Conservation (phyloP, 208 protist genomes). For the Angomonas desouzai region DNA sequence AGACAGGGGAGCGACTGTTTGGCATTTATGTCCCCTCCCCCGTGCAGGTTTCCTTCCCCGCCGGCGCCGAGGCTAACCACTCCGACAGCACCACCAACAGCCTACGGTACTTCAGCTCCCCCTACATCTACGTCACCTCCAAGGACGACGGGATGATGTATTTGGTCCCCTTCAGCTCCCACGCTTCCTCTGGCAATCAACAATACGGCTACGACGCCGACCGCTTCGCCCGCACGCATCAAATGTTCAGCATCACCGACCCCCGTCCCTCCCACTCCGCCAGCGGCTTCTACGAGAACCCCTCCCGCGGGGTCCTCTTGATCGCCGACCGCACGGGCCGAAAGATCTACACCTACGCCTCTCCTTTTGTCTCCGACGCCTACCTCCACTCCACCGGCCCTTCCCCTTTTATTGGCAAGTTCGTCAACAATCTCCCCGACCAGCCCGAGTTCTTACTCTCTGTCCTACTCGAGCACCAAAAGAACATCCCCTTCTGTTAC, state of each 20-base stretch:
- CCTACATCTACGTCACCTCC: conserved; percentile 86
- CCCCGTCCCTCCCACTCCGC: conserved; percentile 38
- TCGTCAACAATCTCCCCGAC: conserved; percentile 69
- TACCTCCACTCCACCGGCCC: conserved; percentile 28
- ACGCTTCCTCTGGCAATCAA: conserved; percentile 16
- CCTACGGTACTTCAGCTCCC: conserved; percentile 35
- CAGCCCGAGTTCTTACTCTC: conserved; percentile 83
- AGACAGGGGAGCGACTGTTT: conserved; percentile 69
- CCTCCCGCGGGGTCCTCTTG: conserved; percentile 59
- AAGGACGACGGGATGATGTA: conserved; percentile 84
- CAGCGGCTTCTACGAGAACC: conserved; percentile 85
- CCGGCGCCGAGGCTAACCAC: conserved; percentile 11
- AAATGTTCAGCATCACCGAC: conserved; percentile 43
- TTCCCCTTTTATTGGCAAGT: conserved; percentile 60
- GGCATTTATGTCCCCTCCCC: conserved; percentile 66
- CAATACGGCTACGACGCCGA: conserved; percentile 25
- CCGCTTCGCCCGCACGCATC: conserved; percentile 28
- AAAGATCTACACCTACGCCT: conserved; percentile 57
- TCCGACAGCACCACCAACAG: not conserved
- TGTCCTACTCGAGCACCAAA: conserved; percentile 68
- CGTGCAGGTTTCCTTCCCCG: conserved; percentile 75
- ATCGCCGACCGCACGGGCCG: conserved; percentile 81
- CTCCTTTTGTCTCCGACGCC: conserved; percentile 50
- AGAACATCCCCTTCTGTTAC: conserved; percentile 83
- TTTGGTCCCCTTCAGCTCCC: conserved; percentile 59